Evolutionary conservation across 164 flowering plant genomes (phyloP).

Genomic region (Litsea cubeba): DNA sequence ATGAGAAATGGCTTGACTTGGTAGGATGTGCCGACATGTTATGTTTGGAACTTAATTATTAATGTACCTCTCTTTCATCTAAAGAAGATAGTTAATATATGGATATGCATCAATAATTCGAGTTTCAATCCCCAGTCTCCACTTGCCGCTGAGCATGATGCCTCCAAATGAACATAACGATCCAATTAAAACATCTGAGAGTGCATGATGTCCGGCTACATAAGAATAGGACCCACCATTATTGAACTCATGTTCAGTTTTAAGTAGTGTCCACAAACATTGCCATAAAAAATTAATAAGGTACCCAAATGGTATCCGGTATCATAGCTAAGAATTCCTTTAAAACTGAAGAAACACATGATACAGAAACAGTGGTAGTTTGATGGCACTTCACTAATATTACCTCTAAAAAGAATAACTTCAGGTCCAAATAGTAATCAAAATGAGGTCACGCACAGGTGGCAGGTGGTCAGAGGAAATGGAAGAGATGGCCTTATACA

Average conservation of each 20-base stretch:
- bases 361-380: not conserved
- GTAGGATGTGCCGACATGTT: not conserved
- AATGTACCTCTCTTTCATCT: not conserved
- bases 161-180: not conserved
- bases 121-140: not conserved
- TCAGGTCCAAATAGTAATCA: not conserved
- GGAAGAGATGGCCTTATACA: not conserved
- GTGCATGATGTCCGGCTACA: not conserved
- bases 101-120: not conserved
- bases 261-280: not conserved
- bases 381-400: not conserved
- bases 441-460: not conserved
- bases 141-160: not conserved
- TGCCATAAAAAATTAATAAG: not conserved
- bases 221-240: not conserved
- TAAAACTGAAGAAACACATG: not conserved
- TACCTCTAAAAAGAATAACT: not conserved
- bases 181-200: not conserved
- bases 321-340: not conserved
- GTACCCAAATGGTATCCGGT: not conserved
- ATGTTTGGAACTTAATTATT: not conserved
- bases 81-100: not conserved
- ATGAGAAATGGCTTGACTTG: slow-evolving; percentile 7
- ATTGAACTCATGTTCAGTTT: not conserved
- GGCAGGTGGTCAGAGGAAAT: not conserved